Percentiles rank a stretch among this genome's conserved stretches.
Evolutionary conservation across 225 moss, liverwort and hornwort genomes (phyloP).

Genomic region (Takakia lepidozioides): DNA sequence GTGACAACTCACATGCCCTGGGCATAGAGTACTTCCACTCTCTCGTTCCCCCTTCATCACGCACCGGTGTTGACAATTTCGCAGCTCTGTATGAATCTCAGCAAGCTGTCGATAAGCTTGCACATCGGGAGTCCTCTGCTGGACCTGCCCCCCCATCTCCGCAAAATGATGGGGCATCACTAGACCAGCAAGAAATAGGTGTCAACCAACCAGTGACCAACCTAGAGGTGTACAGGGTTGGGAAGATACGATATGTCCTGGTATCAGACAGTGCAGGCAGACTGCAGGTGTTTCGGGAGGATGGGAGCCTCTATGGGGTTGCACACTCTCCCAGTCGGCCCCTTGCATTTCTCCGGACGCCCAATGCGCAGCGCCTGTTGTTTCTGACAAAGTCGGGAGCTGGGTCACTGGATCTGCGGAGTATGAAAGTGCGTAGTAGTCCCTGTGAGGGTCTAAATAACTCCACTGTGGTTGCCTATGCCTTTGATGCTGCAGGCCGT

Average conservation of each 20-base stretch:
- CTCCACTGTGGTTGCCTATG: conserved; percentile 60
- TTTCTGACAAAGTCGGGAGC: conserved; percentile 76
- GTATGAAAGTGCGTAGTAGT: conserved; percentile 73
- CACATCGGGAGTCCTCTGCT: no score
- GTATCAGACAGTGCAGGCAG: conserved; percentile 66
- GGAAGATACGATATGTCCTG: conserved; percentile 76
- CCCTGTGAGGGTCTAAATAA: conserved; percentile 70
- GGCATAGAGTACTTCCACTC: conserved; percentile 53
- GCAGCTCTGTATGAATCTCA: conserved; percentile 21
- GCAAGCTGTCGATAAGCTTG: conserved; percentile 2
- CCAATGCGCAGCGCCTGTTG: conserved; percentile 68
- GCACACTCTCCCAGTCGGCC: conserved; percentile 70
- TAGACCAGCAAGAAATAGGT: background rate
- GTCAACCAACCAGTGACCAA: conserved; percentile 36
- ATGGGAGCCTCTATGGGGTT: conserved; percentile 62
- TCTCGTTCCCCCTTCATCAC: conserved; percentile 31
- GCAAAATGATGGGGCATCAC: background rate
- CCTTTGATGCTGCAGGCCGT: conserved; percentile 73
- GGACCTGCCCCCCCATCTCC: no score
- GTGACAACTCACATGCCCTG: conserved; percentile 48
- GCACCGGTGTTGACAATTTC: conserved; percentile 12
- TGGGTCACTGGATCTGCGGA: conserved; percentile 76
- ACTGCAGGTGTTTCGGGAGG: conserved; percentile 79
- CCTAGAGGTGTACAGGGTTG: conserved; percentile 80
- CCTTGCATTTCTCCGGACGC: conserved; percentile 74